Evolutionary conservation across 2,329 filamentous ascomycete species (phyloP).

Genomic region (Proliferodiscus dingleyae): DNA sequence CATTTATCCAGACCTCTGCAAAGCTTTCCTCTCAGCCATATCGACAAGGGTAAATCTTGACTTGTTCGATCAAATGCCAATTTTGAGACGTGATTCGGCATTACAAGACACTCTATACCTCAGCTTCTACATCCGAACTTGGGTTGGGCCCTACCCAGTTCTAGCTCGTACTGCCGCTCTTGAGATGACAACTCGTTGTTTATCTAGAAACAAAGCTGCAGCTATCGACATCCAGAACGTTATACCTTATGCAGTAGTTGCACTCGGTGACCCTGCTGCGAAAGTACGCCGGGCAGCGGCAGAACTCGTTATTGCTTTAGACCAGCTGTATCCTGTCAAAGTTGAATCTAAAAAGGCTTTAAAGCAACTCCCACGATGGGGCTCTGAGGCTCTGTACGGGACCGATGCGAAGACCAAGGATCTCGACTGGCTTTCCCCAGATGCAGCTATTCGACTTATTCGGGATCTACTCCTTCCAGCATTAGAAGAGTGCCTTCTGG

Average conservation of each 20-base stretch:
- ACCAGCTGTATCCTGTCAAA: constrained; percentile 40
- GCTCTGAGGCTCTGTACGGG: constrained; percentile 60
- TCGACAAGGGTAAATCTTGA: constrained; percentile 37
- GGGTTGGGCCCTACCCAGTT: constrained; percentile 66
- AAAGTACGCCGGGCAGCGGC: constrained; percentile 73
- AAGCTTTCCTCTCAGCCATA: constrained; percentile 52
- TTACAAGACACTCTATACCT: constrained; percentile 62
- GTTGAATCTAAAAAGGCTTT: constrained; percentile 38
- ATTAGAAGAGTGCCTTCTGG: constrained; percentile 81
- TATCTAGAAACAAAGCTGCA: constrained; percentile 46
- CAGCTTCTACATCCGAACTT: constrained; percentile 71
- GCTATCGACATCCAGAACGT: constrained; percentile 69
- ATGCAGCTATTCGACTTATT: constrained; percentile 57
- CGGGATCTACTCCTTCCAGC: constrained; percentile 64
- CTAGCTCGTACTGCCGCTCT: constrained; percentile 66
- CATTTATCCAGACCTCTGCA: constrained; percentile 54
- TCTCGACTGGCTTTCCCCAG: constrained; percentile 52
- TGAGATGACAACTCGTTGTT: constrained; percentile 53
- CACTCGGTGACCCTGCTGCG: constrained; percentile 69
- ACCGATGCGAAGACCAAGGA: constrained; percentile 40
- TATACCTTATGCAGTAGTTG: constrained; percentile 74
- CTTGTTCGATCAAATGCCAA: constrained; percentile 43
- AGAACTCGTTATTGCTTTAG: constrained; percentile 56
- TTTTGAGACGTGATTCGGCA: constrained; percentile 50
- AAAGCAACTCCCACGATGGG: constrained; percentile 47